Conservation (phyloP, 305 asterid genomes). For the Fraxinus sp. region DNA sequence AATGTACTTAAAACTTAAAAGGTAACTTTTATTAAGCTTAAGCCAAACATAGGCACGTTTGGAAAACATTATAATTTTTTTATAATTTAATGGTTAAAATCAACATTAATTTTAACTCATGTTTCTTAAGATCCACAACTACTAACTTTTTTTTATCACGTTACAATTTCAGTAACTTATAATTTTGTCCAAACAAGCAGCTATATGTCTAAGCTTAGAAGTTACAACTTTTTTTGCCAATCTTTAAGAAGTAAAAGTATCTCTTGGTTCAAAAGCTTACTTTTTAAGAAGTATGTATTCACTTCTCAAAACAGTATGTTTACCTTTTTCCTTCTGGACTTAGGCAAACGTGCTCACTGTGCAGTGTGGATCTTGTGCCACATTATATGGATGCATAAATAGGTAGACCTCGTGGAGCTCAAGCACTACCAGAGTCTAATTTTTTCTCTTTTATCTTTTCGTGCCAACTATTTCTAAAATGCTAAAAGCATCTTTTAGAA, state of each 20-base stretch:
- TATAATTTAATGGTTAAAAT: too few species aligned
- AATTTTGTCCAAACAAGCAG: not conserved
- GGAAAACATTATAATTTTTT: not conserved
- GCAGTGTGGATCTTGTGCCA: not conserved
- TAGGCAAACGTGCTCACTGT: not conserved
- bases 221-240: not conserved
- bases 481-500: not conserved
- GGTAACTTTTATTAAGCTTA: not conserved
- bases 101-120: not conserved
- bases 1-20: too few species aligned
- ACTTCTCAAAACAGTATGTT: not conserved
- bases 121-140: not conserved
- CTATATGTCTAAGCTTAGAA: not conserved
- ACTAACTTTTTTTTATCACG: not conserved
- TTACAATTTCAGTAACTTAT: not conserved
- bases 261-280: not conserved
- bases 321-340: too few species aligned
- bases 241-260: not conserved
- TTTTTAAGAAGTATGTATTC: not conserved
- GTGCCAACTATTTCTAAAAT: not conserved
- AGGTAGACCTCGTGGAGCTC: not conserved
- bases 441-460: not conserved
- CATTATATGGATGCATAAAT: not conserved
- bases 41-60: not conserved
- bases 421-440: not conserved